phyloP scores from a whole-genome alignment of 805 yeast genomes.

The Teunomyces pallodes region DNA sequence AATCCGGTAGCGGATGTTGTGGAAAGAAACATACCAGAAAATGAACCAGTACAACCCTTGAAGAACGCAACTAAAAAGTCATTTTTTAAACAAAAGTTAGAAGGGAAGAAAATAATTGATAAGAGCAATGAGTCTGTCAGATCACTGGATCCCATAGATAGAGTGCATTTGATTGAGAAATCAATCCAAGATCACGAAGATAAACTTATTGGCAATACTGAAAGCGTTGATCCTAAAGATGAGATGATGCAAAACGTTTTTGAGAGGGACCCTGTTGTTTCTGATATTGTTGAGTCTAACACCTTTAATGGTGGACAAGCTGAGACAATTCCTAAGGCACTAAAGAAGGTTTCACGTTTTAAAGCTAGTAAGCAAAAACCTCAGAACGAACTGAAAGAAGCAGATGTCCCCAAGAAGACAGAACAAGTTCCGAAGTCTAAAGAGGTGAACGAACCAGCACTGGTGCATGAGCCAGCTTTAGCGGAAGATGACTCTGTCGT shows the following conservation, averaged over 20 bases:
- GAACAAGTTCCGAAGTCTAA: constrained; percentile 1
- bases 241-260: constrained; percentile 4
- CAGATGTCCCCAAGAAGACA: background rate
- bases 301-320: background rate
- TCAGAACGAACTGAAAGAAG: background rate
- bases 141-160: constrained; percentile 9
- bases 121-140: background rate
- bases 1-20: constrained; percentile 11
- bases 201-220: background rate
- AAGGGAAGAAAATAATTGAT: background rate
- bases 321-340: background rate
- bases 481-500: background rate
- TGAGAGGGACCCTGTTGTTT: background rate
- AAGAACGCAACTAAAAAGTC: background rate
- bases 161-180: constrained; percentile 10
- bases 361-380: constrained; percentile 5
- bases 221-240: background rate
- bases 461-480: constrained; percentile 17
- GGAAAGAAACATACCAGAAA: constrained; percentile 5
- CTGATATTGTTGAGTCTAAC: background rate
- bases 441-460: constrained; percentile 6
- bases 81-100: background rate
- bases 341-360: constrained; percentile 11
- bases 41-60: background rate
- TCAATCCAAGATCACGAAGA: constrained; percentile 15